Evolutionary conservation across 1,139 yeast species (phyloP).

Genomic region (Yamadazyma pseudoaaseri): DNA sequence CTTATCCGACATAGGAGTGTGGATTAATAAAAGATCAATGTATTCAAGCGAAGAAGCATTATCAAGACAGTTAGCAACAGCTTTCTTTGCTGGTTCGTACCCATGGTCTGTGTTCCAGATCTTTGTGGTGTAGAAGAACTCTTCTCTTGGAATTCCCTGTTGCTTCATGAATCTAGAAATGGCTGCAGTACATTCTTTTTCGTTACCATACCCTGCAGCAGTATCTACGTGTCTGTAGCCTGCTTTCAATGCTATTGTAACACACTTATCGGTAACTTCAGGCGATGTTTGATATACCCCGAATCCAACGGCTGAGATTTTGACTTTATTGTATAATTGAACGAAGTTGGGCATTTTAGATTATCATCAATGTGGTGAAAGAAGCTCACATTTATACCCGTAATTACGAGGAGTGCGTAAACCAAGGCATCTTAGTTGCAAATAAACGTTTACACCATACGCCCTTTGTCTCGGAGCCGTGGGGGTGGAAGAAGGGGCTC

Average conservation of each 20-base stretch:
- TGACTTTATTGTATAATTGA: constrained; percentile 24
- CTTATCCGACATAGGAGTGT: constrained; percentile 37
- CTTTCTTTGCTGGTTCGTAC: constrained; percentile 54
- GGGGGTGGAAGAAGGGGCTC: no score
- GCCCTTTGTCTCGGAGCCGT: no score
- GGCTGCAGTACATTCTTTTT: constrained; percentile 38
- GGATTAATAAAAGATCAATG: constrained; percentile 77
- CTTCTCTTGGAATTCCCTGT: constrained; percentile 29
- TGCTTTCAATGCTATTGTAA: constrained; percentile 43
- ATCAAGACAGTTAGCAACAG: constrained; percentile 56
- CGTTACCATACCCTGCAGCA: constrained; percentile 53
- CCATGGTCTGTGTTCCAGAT: constrained; percentile 61
- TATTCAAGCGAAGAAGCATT: constrained; percentile 65
- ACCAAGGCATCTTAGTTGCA: no score
- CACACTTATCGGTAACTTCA: constrained; percentile 25
- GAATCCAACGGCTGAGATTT: constrained; percentile 40
- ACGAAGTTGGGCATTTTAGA: no score
- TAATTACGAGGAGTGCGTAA: no score
- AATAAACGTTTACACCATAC: no score
- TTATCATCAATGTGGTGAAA: no score
- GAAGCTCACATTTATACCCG: no score
- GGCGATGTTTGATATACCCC: constrained; percentile 33
- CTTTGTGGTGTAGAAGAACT: constrained; percentile 53
- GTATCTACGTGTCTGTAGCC: constrained; percentile 66
- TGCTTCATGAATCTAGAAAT: constrained; percentile 43